These are phyloP conservation scores for Calonectria ilicicola DNA, from an alignment of 2,329 filamentous ascomycete genomes.

Conservation along the genomic window DNA sequence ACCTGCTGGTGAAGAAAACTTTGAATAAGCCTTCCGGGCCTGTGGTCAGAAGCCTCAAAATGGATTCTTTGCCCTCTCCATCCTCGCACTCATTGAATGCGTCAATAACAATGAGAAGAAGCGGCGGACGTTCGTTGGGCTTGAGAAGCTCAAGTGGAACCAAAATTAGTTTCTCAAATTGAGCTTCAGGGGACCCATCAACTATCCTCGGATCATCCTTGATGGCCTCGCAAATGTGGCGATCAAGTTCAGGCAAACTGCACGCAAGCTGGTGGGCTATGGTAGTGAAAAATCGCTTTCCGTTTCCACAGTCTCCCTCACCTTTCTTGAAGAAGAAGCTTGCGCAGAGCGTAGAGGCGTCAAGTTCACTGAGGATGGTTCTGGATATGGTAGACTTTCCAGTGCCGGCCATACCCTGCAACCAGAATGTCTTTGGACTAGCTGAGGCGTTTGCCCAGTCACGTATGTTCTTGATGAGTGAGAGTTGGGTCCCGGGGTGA, in stretches of 20 bases:
- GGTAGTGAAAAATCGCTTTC: conserved; percentile 53
- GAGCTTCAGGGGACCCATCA: conserved; percentile 43
- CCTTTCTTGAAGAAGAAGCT: conserved; percentile 60
- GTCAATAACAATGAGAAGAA: conserved; percentile 51
- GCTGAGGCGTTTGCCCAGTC: conserved; percentile 41
- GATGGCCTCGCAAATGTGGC: conserved; percentile 43
- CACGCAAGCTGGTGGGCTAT: conserved; percentile 49
- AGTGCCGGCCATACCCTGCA: conserved; percentile 53
- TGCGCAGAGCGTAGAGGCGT: conserved; percentile 40
- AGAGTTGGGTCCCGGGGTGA: conserved; percentile 43
- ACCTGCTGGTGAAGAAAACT: conserved; percentile 56
- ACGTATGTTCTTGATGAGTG: conserved; percentile 45
- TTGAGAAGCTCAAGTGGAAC: conserved; percentile 41
- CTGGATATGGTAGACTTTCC: conserved; percentile 55
- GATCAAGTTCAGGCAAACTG: conserved; percentile 41
- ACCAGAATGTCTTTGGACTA: conserved; percentile 48
- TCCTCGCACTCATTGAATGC: conserved; percentile 35
- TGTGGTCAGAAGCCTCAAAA: conserved; percentile 43
- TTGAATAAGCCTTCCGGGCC: conserved; percentile 41
- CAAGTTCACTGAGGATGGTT: conserved; percentile 39
- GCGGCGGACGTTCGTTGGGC: background rate
- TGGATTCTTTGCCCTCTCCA: conserved; percentile 44
- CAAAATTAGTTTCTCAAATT: conserved; percentile 54
- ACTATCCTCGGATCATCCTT: conserved; percentile 44
- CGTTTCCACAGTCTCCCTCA: conserved; percentile 51